Base-by-base conservation (phyloP, 2,329 filamentous ascomycete genomes). In the Alternaria ethzedia region DNA sequence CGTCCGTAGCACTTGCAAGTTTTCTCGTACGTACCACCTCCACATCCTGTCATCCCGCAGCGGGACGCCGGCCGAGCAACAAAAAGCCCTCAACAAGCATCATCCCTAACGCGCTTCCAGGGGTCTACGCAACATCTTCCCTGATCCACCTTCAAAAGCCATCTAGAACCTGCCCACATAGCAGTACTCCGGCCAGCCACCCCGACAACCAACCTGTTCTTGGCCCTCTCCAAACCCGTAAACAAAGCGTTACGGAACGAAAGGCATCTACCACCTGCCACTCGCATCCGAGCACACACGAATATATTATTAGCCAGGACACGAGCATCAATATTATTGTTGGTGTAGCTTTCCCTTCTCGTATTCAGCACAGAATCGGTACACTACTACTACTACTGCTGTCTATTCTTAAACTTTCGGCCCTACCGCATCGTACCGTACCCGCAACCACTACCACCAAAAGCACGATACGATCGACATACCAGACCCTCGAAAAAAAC, bases 11-110 rank as follows among this genome's bases (percentile, higher is more conserved):
- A n/a, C 36, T 41, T 41, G 15, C 36, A 41, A 3, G 36, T 41
- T 41, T 41, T 41, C 36, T 11, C 9, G 36, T 41, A 41, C 36
- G 49, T 52, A 52, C 28, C 49, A 52, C 49, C 49, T 52, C 49
- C 30, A 25, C 28, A 52, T 36, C 49, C 49, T 36, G 49, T 21
- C 49, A 52, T 52, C 49, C 49, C 30, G 20, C 30, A 52, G n/a
- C 49, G 49, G 49, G 28, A 36, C 10, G 15, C 30, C 30, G 49
- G 49, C 49, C 30, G 49, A 52, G 49, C 49, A 25, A 11, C 49
- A 41, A 52, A 52, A 54, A 44, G 52, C 52, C 36, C 36, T 43
- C 15, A 26, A 54, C 59, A 57, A 49, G 55, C 55, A 57, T 57
- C 13, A 57, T 57, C 55, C 45, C 45, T 57, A 57, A 43, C 45